Percentiles rank a stretch among this genome's conserved stretches.
Evolutionary conservation across 2,329 filamentous ascomycete genomes (phyloP).

Genomic region (Calonectria fujianensis): DNA sequence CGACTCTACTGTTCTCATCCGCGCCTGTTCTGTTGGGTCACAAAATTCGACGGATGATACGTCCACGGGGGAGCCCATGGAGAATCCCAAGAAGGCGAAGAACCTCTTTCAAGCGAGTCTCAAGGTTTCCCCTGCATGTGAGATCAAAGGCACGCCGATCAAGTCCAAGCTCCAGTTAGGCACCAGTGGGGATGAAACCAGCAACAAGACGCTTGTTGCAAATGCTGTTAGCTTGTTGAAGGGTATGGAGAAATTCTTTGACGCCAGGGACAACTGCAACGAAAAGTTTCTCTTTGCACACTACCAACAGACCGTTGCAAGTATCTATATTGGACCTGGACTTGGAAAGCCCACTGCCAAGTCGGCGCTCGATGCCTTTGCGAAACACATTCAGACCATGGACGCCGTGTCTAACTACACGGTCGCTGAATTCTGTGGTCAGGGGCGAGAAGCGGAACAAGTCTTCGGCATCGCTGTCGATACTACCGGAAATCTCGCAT

Average conservation of each 20-base stretch:
- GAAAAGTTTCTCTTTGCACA: background rate
- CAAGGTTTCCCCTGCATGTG: background rate
- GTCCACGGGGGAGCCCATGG: background rate
- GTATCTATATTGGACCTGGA: conserved; percentile 2
- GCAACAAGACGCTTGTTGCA: background rate
- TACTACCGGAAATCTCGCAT: background rate
- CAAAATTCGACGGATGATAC: background rate
- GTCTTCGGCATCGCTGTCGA: background rate
- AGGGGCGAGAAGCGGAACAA: background rate
- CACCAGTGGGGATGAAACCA: background rate
- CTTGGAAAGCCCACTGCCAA: background rate
- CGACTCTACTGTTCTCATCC: background rate
- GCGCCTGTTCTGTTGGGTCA: background rate
- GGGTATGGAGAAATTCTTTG: background rate
- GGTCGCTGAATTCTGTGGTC: background rate
- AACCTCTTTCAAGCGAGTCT: background rate
- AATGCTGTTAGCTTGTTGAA: background rate
- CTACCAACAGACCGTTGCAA: background rate
- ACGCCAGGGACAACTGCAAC: background rate
- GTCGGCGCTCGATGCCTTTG: background rate
- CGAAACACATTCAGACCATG: background rate
- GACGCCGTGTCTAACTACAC: background rate
- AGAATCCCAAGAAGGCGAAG: background rate
- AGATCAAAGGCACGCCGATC: background rate
- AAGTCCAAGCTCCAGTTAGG: background rate